Conservation (phyloP, 2,329 filamentous ascomycete genomes). For the Nemania sp. region DNA sequence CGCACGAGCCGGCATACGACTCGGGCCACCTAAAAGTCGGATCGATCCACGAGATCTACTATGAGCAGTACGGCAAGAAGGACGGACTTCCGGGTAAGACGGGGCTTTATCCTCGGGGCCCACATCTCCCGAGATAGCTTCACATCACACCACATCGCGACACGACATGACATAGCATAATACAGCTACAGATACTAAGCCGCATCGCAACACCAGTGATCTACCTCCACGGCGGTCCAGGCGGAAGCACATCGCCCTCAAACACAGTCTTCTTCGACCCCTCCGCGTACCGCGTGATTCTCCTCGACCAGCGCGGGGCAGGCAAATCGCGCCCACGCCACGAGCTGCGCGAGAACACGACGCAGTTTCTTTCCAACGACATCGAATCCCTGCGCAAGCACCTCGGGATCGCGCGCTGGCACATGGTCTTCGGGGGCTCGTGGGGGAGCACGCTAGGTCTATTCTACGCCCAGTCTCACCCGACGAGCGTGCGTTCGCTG, state of each 20-base stretch:
- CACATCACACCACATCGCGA: too few relatives aligned
- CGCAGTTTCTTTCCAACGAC: constrained; percentile 48
- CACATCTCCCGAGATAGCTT: too few relatives aligned
- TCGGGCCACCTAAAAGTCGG: constrained; percentile 17
- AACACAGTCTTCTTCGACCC: constrained; percentile 50
- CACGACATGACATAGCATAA: too few relatives aligned
- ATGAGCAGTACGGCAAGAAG: constrained; percentile 25
- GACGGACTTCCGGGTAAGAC: constrained; percentile 22
- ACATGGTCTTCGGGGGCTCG: constrained; percentile 51
- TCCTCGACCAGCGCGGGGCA: constrained; percentile 51
- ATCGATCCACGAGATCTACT: constrained; percentile 23
- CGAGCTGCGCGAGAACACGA: constrained; percentile 48
- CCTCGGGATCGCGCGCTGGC: constrained; percentile 48
- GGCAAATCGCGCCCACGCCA: constrained; percentile 48
- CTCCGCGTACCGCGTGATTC: constrained; percentile 47
- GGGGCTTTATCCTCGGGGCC: too few relatives aligned
- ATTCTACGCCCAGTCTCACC: constrained; percentile 48
- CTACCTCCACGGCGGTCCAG: constrained; percentile 47
- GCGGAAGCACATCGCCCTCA: constrained; percentile 39
- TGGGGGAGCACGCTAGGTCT: constrained; percentile 52
- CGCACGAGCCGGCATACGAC: constrained; percentile 23
- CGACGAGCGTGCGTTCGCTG: constrained; percentile 40
- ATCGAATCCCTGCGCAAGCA: constrained; percentile 48
- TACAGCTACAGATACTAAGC: constrained; percentile 6
- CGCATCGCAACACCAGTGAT: constrained; percentile 18